Evolutionary conservation across 495 filamentous ascomycete species (phyloP).

Genomic region (Pseudotulostoma volvatum): DNA sequence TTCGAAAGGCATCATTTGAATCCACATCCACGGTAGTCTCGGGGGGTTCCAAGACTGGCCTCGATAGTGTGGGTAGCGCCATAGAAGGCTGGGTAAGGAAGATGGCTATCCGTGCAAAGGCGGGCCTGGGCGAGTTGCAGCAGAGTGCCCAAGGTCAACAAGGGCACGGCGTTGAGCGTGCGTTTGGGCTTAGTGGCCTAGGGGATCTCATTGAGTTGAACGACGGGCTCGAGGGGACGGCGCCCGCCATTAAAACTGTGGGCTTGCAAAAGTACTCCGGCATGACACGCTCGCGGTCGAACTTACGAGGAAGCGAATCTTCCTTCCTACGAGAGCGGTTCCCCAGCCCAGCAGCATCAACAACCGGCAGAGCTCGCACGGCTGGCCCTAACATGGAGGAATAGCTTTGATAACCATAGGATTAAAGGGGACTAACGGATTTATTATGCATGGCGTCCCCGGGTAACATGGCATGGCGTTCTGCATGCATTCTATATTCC

Average conservation of each 20-base stretch:
- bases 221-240: conserved; percentile 32
- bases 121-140: conserved; percentile 25
- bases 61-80: conserved; percentile 72
- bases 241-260: conserved; percentile 11
- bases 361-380: conserved; percentile 28
- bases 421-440: background rate
- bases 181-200: conserved; percentile 21
- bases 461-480: no score
- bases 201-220: conserved; percentile 79
- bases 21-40: conserved; percentile 26
- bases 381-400: background rate
- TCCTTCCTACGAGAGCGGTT: conserved; percentile 10
- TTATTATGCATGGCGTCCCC: no score
- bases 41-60: conserved; percentile 31
- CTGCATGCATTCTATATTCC: no score
- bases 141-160: conserved; percentile 18
- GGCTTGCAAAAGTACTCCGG: conserved; percentile 10
- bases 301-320: conserved; percentile 3
- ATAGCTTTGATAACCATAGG: background rate
- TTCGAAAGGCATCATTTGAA: conserved; percentile 24
- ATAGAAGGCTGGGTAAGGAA: conserved; percentile 82
- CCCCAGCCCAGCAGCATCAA: conserved; percentile 15
- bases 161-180: conserved; percentile 16
- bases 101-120: conserved; percentile 40
- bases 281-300: conserved; percentile 9